Base-by-base conservation (phyloP, 1,284 basidiomycete genomes). In the Ustilago tritici region DNA sequence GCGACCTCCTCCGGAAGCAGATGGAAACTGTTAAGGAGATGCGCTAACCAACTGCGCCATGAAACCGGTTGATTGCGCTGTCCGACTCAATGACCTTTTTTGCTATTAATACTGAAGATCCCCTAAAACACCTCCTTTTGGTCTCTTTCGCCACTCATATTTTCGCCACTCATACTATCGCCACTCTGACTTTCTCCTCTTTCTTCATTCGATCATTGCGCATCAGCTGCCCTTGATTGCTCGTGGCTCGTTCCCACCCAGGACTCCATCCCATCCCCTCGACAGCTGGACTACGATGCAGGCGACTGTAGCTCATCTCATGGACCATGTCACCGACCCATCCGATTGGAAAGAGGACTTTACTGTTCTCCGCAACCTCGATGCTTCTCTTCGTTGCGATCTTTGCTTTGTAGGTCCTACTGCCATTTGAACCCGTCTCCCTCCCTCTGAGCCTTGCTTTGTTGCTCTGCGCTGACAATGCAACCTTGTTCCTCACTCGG, bases 271-370 rank as follows among this genome's bases (percentile, higher is more conserved):
- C 15, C 11, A 40, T 40, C 38, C 4, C 4, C 46, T 23, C 19
- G 46, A 31, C 6, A 2, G 17, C 9, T 5, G 28, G 17, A 50
- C 4, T 56, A 61, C 36, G 9, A 70, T 66, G 69, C 59, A 65
- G 40, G 4, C 60, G 3, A 62, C 63, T 10, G 61, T 73, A n/a
- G 57, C 65, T 0, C 61, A 41, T 50, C 56, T 75, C 28, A 64
- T 82, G 46, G 66, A 73, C 46, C 73, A 75, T 19, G 83, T 79
- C 41, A 76, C 79, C 46, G 84, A 85, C 59, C 84, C 84, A 4
- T 74, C 73, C 36, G 84, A 85, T 53, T 85, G 84, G 84, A 64
- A 71, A 19, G 49, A 59, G 35, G 76, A 73, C n/a, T 80, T 78
- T 60, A 47, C 50, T 17, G 59, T 61, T 8, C 65, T 85, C n/a